These are phyloP conservation scores for Yamadazyma akitaensis DNA, from an alignment of 805 yeast genomes.

Conservation along the genomic window DNA sequence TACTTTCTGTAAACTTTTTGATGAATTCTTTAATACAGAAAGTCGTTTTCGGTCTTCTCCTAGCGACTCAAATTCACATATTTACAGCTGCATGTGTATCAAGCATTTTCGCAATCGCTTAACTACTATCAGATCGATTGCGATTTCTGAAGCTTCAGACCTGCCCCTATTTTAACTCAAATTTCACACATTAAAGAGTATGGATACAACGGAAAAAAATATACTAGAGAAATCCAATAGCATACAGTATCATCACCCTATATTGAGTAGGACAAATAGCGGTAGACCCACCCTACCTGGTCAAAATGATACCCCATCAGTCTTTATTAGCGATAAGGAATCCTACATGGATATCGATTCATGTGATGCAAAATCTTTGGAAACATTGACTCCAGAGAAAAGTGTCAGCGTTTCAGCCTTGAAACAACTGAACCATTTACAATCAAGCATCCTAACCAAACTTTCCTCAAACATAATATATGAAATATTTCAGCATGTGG, in stretches of 20 bases:
- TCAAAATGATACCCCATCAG: background rate
- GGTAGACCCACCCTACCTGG: background rate
- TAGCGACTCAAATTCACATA: no score
- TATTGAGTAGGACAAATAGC: background rate
- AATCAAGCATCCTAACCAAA: background rate
- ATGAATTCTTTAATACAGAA: no score
- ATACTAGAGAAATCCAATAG: conserved; percentile 1
- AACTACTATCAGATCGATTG: background rate
- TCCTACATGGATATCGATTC: background rate
- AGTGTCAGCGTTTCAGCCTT: background rate
- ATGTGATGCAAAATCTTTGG: background rate
- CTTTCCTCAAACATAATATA: background rate
- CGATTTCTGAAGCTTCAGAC: conserved; percentile 1
- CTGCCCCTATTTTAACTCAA: conserved; percentile 3
- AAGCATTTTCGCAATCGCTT: conserved; percentile 66
- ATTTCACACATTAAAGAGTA: background rate
- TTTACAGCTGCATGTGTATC: conserved; percentile 22
- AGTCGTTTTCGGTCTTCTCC: no score
- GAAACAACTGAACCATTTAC: background rate
- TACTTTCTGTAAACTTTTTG: no score
- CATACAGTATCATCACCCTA: conserved; percentile 1
- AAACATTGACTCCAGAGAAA: background rate
- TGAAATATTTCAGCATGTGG: conserved; percentile 23
- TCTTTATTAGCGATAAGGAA: background rate
- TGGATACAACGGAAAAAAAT: background rate